Conservation (phyloP, 2,329 filamentous ascomycete genomes). For the Fusarium avenaceum region DNA sequence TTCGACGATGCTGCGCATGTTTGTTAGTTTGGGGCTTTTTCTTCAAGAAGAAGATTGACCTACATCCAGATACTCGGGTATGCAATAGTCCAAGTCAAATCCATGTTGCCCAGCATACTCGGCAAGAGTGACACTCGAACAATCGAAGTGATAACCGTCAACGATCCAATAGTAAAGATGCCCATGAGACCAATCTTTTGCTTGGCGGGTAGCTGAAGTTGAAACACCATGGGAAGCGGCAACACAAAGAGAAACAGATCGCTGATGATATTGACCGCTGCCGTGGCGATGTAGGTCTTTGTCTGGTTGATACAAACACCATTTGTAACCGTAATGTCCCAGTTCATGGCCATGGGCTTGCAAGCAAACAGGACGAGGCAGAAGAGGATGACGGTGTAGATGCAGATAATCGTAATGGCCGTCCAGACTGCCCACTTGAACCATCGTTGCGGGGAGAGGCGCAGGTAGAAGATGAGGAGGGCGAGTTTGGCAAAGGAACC, state of each 20-base stretch:
- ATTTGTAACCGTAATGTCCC: slow-evolving; percentile 48
- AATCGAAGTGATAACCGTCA: slow-evolving; percentile 54
- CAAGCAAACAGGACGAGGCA: slow-evolving; percentile 56
- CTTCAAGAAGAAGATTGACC: not conserved
- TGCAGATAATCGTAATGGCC: slow-evolving; percentile 49
- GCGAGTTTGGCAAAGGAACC: slow-evolving; percentile 55
- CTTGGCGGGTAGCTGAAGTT: slow-evolving; percentile 59
- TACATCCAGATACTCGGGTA: slow-evolving; percentile 51
- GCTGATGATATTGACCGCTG: slow-evolving; percentile 61
- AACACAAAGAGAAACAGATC: slow-evolving; percentile 62
- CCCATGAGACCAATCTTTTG: slow-evolving; percentile 62
- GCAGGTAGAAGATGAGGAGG: slow-evolving; percentile 56
- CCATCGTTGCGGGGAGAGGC: slow-evolving; percentile 53
- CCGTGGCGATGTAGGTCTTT: slow-evolving; percentile 64
- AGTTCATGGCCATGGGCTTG: slow-evolving; percentile 51
- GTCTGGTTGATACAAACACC: slow-evolving; percentile 61
- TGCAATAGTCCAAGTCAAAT: slow-evolving; percentile 51
- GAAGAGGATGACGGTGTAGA: slow-evolving; percentile 53
- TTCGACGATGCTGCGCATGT: slow-evolving; percentile 49
- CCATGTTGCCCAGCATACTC: slow-evolving; percentile 43
- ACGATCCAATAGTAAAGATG: slow-evolving; percentile 60
- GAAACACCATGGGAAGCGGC: slow-evolving; percentile 61
- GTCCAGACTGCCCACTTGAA: slow-evolving; percentile 52
- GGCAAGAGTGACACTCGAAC: slow-evolving; percentile 51
- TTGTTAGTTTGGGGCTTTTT: not conserved